phyloP scores from a whole-genome alignment of 257 asterid genomes.

The Rauvolfia tetraphylla region DNA sequence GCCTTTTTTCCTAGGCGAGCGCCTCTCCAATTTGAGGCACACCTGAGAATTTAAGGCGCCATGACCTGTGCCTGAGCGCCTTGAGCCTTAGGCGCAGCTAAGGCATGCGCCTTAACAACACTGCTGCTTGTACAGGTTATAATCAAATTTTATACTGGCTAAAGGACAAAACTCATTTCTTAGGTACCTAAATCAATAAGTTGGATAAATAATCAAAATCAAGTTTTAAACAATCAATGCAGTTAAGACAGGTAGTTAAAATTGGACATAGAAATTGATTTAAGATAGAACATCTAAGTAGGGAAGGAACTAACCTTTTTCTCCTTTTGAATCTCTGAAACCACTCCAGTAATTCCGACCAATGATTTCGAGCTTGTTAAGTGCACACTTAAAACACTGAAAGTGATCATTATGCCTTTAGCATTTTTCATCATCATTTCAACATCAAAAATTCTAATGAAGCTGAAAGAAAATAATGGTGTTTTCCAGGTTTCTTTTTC shows the following conservation, averaged over 20 bases:
- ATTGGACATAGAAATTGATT: not conserved
- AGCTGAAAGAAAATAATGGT: not conserved
- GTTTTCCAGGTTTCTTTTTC: not conserved
- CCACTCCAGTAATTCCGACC: constrained; percentile 90
- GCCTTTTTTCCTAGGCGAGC: no score
- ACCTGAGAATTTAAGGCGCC: no score
- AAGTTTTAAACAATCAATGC: not conserved
- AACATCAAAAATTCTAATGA: not conserved
- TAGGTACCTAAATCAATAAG: not conserved
- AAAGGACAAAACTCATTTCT: not conserved
- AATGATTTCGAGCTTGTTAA: constrained; percentile 95
- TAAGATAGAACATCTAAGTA: not conserved
- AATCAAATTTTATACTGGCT: not conserved
- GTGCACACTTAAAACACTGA: constrained; percentile 88
- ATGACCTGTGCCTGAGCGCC: no score
- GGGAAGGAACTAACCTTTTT: constrained; percentile 61
- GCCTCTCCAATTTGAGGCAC: no score
- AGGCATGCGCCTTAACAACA: no score
- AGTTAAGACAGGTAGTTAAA: not conserved
- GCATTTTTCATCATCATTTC: constrained; percentile 2
- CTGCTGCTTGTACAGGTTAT: no score
- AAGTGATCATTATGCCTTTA: constrained; percentile 25
- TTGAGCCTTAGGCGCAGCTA: no score
- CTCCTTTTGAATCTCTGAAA: constrained; percentile 89
- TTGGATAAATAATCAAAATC: not conserved